These are phyloP conservation scores for Penicillium verrucosum DNA, from an alignment of 2,329 filamentous ascomycete genomes.

Conservation along the genomic window DNA sequence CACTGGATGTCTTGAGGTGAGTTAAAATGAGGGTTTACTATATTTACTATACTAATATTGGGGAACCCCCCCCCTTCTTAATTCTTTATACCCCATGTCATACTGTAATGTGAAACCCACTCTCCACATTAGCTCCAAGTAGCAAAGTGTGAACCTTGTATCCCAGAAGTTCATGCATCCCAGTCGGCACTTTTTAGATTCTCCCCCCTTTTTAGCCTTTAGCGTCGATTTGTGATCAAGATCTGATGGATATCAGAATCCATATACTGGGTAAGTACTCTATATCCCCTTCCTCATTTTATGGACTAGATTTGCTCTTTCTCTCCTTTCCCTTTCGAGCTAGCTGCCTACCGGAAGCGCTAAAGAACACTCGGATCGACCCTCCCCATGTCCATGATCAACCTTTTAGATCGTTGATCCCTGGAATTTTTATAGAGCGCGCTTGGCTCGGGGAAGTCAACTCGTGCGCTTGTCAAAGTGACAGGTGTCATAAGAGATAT, in stretches of 20 bases:
- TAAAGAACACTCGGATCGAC: conserved; percentile 12
- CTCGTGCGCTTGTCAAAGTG: conserved; percentile 22
- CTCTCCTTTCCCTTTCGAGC: conserved; percentile 18
- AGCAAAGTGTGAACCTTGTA: conserved; percentile 3
- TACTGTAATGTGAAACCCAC: conserved; percentile 3
- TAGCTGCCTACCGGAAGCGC: conserved; percentile 13
- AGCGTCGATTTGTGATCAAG: conserved; percentile 2
- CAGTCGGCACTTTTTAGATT: not conserved
- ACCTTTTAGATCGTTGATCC: conserved; percentile 16
- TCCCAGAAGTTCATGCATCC: conserved; percentile 16
- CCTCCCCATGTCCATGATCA: conserved; percentile 22
- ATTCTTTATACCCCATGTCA: not conserved
- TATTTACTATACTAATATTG: not conserved
- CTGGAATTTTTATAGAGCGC: conserved; percentile 10
- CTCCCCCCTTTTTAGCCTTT: conserved; percentile 5
- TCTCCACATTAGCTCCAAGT: not conserved
- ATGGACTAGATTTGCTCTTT: conserved; percentile 17
- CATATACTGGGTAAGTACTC: not conserved
- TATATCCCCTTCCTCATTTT: conserved; percentile 6
- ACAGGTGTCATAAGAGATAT: conserved; percentile 20
- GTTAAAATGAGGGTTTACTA: not conserved
- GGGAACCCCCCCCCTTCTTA: not conserved
- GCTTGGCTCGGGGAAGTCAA: conserved; percentile 11
- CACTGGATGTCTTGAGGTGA: not conserved
- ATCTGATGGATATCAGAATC: not conserved